A percentile compares a stretch with the other conserved stretches of the same genome.
Evolutionary conservation across 1,139 yeast genomes (phyloP).

Genomic region (Diutina neorugosa): DNA sequence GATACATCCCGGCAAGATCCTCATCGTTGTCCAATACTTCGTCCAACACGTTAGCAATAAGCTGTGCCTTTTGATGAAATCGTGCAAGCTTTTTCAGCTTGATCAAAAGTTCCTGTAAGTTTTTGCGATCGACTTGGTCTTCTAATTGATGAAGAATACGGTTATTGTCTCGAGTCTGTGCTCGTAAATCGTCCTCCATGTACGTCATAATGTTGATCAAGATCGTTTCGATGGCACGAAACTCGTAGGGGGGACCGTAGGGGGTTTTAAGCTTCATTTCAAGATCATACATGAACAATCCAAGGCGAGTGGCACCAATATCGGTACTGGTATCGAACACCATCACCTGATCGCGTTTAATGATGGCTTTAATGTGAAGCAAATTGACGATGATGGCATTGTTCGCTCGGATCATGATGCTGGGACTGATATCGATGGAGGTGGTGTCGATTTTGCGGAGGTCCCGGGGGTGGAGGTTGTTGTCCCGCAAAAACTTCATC

Average conservation of each 20-base stretch:
- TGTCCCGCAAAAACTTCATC: conserved; percentile 60
- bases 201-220: conserved; percentile 75
- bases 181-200: conserved; percentile 74
- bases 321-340: conserved; percentile 66
- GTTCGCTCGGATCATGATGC: conserved; percentile 54
- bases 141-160: conserved; percentile 73
- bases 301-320: conserved; percentile 38
- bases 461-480: conserved; percentile 73
- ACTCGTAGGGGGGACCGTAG: conserved; percentile 46
- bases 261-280: conserved; percentile 58
- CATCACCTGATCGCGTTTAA: conserved; percentile 69
- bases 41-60: conserved; percentile 77
- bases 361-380: conserved; percentile 76
- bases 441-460: conserved; percentile 82
- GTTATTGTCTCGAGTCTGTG: conserved; percentile 64
- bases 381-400: conserved; percentile 71
- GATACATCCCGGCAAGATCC: conserved; percentile 75
- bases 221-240: conserved; percentile 81
- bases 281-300: conserved; percentile 76
- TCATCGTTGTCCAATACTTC: conserved; percentile 84
- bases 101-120: conserved; percentile 66
- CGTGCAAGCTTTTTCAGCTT: conserved; percentile 73
- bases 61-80: conserved; percentile 71
- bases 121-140: conserved; percentile 72
- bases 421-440: conserved; percentile 79